Evolutionary conservation across 2,329 filamentous ascomycete genomes (phyloP).

Genomic region (Cladosporium sp.): DNA sequence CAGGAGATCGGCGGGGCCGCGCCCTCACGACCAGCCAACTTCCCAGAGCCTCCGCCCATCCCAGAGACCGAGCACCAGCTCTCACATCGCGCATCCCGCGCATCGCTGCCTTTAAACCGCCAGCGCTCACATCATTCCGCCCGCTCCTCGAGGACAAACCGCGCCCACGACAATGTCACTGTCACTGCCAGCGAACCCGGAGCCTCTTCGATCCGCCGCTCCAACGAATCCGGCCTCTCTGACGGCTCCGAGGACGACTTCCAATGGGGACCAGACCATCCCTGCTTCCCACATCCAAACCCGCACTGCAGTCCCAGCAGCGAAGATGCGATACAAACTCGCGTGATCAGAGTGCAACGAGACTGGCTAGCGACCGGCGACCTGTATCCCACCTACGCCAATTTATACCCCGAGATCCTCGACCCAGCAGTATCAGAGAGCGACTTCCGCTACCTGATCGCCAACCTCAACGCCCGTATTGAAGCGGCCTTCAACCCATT

Average conservation of each 20-base stretch:
- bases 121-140: constrained; percentile 30
- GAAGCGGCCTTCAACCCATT: constrained; percentile 79
- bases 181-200: constrained; percentile 17
- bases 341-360: constrained; percentile 85
- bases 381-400: constrained; percentile 87
- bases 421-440: constrained; percentile 82
- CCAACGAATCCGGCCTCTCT: constrained; percentile 28
- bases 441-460: constrained; percentile 80
- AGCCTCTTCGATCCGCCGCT: constrained; percentile 14
- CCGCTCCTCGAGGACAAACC: constrained; percentile 3
- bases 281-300: constrained; percentile 91
- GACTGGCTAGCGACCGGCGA: constrained; percentile 90
- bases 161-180: constrained; percentile 11
- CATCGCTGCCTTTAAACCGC: constrained; percentile 36
- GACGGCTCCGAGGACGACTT: constrained; percentile 64
- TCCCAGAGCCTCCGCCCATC: constrained; percentile 28
- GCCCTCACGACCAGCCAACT: constrained; percentile 25
- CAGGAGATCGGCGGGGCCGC: constrained; percentile 30
- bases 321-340: constrained; percentile 71
- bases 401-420: constrained; percentile 93
- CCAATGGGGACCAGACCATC: constrained; percentile 90
- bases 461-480: constrained; percentile 77
- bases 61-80: constrained; percentile 24
- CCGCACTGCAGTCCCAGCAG: constrained; percentile 82
- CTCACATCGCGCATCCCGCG: constrained; percentile 31